Evolutionary conservation across 1,139 yeast genomes (phyloP).

Genomic region (Yamadazyma dushanensis): DNA sequence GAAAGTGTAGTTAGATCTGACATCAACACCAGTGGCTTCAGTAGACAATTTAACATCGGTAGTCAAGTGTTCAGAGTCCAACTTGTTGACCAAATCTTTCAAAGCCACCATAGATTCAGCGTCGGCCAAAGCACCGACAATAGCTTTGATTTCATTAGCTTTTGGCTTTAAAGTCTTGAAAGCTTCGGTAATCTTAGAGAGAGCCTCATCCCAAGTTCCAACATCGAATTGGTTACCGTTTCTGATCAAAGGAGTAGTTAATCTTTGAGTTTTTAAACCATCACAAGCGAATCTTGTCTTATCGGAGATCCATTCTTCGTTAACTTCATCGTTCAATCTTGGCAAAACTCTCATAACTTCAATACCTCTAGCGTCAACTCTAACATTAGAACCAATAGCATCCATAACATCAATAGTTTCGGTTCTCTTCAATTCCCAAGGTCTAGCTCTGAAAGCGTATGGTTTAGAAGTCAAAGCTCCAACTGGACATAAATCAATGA

Average conservation of each 20-base stretch:
- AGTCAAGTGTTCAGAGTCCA: conserved; percentile 81
- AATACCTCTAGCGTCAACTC: conserved; percentile 85
- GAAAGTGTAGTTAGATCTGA: conserved; percentile 79
- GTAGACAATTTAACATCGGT: conserved; percentile 67
- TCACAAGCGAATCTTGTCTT: conserved; percentile 85
- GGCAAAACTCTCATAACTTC: conserved; percentile 90
- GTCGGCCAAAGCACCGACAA: conserved; percentile 81
- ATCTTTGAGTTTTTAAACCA: conserved; percentile 83
- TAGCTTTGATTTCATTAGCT: conserved; percentile 75
- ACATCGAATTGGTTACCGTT: conserved; percentile 69
- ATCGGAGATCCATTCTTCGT: conserved; percentile 92
- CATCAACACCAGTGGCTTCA: conserved; percentile 68
- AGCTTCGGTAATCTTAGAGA: conserved; percentile 68
- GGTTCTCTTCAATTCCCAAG: conserved; percentile 91
- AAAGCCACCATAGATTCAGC: conserved; percentile 82
- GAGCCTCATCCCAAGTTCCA: conserved; percentile 88
- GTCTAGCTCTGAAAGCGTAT: conserved; percentile 87
- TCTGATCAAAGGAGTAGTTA: conserved; percentile 78
- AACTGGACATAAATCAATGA: conserved; percentile 87
- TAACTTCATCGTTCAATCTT: conserved; percentile 80
- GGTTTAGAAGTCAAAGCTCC: conserved; percentile 92
- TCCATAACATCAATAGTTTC: conserved; percentile 87
- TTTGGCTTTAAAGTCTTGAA: conserved; percentile 57
- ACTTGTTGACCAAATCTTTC: conserved; percentile 73
- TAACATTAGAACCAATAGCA: conserved; percentile 77